Evolutionary conservation across 257 asterid species (phyloP).

Genomic region (Solanum appendiculatum): DNA sequence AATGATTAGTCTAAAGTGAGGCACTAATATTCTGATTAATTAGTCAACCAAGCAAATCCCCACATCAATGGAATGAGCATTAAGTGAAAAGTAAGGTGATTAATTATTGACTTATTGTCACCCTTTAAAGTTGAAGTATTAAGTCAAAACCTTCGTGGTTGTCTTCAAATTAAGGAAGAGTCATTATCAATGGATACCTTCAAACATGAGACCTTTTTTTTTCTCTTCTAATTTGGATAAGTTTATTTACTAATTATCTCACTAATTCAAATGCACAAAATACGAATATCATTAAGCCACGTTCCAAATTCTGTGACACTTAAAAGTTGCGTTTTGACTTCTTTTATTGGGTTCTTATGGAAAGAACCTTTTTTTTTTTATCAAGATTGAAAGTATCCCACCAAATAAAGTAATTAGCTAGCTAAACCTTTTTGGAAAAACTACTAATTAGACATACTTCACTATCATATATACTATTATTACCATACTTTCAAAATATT

Average conservation of each 20-base stretch:
- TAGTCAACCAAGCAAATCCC: slow-evolving; percentile 3
- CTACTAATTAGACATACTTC: too few species aligned
- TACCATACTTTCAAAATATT: too few species aligned
- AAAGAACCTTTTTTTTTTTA: slow-evolving; percentile 7
- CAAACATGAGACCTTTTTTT: neutral
- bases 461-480: too few species aligned
- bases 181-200: slow-evolving; percentile 12
- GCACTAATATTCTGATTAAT: neutral
- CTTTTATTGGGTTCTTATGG: neutral
- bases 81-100: neutral
- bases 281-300: slow-evolving; percentile 28
- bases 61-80: neutral
- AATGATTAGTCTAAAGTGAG: neutral
- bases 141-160: neutral
- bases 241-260: slow-evolving; percentile 4
- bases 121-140: neutral
- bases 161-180: slow-evolving; percentile 6
- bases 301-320: neutral
- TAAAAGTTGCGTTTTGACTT: neutral
- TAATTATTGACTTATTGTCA: neutral
- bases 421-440: too few species aligned
- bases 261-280: slow-evolving; percentile 19
- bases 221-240: neutral
- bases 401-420: neutral
- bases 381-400: slow-evolving; percentile 26